Base-by-base conservation (phyloP, 2,329 filamentous ascomycete species). In the Chrysosporium queenslandicum region DNA sequence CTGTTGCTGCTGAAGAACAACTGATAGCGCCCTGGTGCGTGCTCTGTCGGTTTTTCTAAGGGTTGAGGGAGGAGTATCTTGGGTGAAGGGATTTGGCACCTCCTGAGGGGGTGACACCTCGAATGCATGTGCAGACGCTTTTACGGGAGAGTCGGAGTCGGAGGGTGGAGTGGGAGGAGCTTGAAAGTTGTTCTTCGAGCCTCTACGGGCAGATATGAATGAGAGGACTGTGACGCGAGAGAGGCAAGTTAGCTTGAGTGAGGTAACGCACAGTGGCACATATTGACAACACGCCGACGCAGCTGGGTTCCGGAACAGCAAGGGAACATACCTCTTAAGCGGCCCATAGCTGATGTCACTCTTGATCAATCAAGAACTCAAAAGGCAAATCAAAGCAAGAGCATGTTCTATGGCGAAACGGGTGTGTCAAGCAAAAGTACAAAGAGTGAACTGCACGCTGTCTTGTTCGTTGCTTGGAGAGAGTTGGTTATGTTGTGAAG, bases 291-390 rank as follows among this genome's bases (percentile, higher is more conserved):
- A 42, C 36, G 27, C 20, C 16, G 2, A 23, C 6, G 8, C 9
- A 4, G 18, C 2, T 11, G 21, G 21, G 2, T 48, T 39, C 32
- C 32, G 36, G 32, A 36, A 16, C 1, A 47, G 14, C 12, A 6
- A 29, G 21, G 36, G 30, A 3, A 54, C 56, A 6, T 46, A 58
- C 56, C 56, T 39, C 50, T 40, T 32, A 53, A 50, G 11, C 54
- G 49, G n/a, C 56, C 56, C 56, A 58, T 58, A 46, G 16, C 42
- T 12, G 42, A 42, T 37, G 37, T 30, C 21, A 50, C 37, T 34
- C 14, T 41, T 27, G 46, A 49, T 49, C 18, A 37, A 30, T 16
- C 23, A 9, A 40, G 7, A 18, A 16, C n/a, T n/a, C 18, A 11
- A 23, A 9, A 18, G 27, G n/a, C 23, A 18, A 25, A 50, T 40